Percentiles rank a stretch among this genome's conserved stretches.
Evolutionary conservation across 257 asterid genomes (phyloP).

Genomic region (Solanum microdontum): DNA sequence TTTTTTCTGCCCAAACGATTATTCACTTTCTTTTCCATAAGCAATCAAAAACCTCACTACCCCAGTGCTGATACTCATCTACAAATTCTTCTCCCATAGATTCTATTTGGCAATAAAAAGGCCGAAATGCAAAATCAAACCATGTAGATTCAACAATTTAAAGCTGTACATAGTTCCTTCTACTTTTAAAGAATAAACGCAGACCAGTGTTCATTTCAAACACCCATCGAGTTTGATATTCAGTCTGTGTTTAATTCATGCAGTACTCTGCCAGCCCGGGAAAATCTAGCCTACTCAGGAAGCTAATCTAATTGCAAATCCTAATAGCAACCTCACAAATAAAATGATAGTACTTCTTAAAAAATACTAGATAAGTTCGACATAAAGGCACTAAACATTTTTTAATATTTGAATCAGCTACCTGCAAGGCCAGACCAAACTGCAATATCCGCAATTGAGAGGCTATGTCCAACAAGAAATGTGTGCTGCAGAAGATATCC

Average conservation of each 20-base stretch:
- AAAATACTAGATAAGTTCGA: neutral
- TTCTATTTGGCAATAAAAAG: neutral
- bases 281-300: neutral
- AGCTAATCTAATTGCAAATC: neutral
- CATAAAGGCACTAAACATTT: neutral
- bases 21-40: neutral
- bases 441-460: conserved; percentile 81
- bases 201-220: neutral
- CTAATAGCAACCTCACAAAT: neutral
- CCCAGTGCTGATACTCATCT: neutral
- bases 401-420: conserved; percentile 5
- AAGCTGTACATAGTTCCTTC: neutral
- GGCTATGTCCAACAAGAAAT: conserved; percentile 49
- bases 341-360: neutral
- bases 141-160: neutral
- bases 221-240: neutral
- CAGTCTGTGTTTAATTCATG: neutral
- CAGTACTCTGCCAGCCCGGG: neutral
- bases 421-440: conserved; percentile 93
- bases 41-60: neutral
- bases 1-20: neutral
- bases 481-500: conserved; percentile 47
- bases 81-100: neutral
- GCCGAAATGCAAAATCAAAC: neutral
- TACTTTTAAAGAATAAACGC: neutral